Evolutionary conservation across 345 rosid species (phyloP).

Genomic region (Balakata baccata): DNA sequence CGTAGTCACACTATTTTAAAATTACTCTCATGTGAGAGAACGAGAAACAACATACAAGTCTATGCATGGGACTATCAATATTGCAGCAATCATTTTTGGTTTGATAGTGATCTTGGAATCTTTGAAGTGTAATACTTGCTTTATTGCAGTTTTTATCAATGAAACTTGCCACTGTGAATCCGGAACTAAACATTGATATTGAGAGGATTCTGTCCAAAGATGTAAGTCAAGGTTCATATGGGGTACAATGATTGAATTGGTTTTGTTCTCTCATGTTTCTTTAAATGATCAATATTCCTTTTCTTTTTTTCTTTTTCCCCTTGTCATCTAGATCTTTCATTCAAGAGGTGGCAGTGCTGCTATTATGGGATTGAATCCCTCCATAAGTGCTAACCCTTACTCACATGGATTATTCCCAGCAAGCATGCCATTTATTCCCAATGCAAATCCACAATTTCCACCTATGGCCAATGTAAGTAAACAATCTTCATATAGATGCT

Average conservation of each 20-base stretch:
- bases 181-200: slow-evolving; percentile 62
- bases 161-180: slow-evolving; percentile 96
- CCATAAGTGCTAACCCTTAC: slow-evolving; percentile 43
- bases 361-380: slow-evolving; percentile 42
- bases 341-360: slow-evolving; percentile 46
- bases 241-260: neutral
- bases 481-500: neutral
- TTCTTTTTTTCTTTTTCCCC: slow-evolving; percentile 9
- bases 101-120: slow-evolving; percentile 4
- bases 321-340: slow-evolving; percentile 50
- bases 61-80: neutral
- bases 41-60: neutral
- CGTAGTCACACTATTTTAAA: neutral
- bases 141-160: slow-evolving; percentile 78
- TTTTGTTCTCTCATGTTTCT: slow-evolving; percentile 11
- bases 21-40: neutral
- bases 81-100: neutral
- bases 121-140: neutral
- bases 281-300: slow-evolving; percentile 14
- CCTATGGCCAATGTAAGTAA: slow-evolving; percentile 55
- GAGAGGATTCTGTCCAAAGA: slow-evolving; percentile 80
- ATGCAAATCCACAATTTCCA: slow-evolving; percentile 54
- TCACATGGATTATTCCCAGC: slow-evolving; percentile 46
- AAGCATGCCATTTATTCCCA: slow-evolving; percentile 42
- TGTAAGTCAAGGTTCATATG: slow-evolving; percentile 42